phyloP scores from a whole-genome alignment of 768 basidiomycete species.

The Agaricus sinodeliciosus region DNA sequence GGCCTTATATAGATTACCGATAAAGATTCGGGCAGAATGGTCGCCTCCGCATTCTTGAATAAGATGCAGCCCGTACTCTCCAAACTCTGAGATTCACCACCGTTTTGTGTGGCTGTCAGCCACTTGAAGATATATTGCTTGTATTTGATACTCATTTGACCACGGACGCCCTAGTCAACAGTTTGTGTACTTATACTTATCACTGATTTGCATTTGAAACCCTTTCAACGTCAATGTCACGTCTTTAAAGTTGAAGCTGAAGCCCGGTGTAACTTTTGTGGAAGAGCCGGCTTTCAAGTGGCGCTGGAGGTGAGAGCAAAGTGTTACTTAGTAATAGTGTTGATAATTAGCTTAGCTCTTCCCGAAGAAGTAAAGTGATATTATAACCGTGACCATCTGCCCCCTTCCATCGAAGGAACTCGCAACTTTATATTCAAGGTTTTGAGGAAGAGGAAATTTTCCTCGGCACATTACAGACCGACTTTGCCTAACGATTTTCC shows the following conservation, averaged over 20 bases:
- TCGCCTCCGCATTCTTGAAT: constrained; percentile 63
- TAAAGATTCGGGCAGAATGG: constrained; percentile 47
- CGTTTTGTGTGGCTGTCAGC: not conserved
- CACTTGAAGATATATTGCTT: not conserved
- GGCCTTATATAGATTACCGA: constrained; percentile 42
- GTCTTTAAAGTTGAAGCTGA: not conserved
- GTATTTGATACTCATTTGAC: not conserved
- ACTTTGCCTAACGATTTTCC: too few relatives aligned
- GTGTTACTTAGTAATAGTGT: too few relatives aligned
- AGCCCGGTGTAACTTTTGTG: not conserved
- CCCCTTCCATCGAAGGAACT: too few relatives aligned
- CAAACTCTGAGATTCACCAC: constrained; percentile 30
- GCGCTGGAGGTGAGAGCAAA: not conserved
- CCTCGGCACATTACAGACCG: too few relatives aligned
- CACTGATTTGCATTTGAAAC: not conserved
- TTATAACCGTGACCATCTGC: too few relatives aligned
- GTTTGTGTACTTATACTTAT: not conserved
- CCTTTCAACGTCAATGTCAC: not conserved
- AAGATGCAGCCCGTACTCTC: constrained; percentile 63
- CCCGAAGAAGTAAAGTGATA: not conserved
- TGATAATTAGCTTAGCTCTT: not conserved
- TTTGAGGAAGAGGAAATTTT: too few relatives aligned
- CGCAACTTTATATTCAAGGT: too few relatives aligned
- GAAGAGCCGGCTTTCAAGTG: not conserved
- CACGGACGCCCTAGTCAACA: not conserved